These are phyloP conservation scores for Heliocybe sulcata DNA, from an alignment of 1,284 basidiomycete species.

Conservation along the genomic window DNA sequence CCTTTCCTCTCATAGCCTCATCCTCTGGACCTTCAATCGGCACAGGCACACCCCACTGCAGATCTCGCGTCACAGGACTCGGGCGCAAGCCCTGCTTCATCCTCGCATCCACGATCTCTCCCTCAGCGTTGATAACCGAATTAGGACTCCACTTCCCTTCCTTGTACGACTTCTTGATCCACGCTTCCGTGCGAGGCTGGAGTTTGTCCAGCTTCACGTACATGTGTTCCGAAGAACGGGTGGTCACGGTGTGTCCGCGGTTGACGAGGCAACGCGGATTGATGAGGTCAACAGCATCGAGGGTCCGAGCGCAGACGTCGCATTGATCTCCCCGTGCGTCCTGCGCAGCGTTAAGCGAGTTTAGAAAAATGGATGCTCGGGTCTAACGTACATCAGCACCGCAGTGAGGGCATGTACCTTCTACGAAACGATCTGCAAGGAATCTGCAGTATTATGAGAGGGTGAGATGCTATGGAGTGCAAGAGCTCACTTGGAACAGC, in stretches of 20 bases:
- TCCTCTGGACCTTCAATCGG: conserved; percentile 71
- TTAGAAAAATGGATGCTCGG: not conserved
- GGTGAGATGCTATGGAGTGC: not conserved
- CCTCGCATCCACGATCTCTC: conserved; percentile 87
- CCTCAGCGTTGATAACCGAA: conserved; percentile 81
- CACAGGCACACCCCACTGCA: conserved; percentile 96
- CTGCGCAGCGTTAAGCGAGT: conserved; percentile 26
- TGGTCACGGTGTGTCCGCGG: conserved; percentile 71
- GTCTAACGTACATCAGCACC: conserved; percentile 56
- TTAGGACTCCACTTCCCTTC: conserved; percentile 91
- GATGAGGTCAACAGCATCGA: conserved; percentile 91
- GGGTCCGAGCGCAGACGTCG: conserved; percentile 88
- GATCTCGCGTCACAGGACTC: conserved; percentile 89
- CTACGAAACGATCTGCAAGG: conserved; percentile 92
- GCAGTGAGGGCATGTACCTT: conserved; percentile 91
- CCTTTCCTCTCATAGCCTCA: conserved; percentile 87
- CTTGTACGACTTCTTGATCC: conserved; percentile 79
- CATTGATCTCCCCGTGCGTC: conserved; percentile 99
- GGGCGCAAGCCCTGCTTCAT: conserved; percentile 84
- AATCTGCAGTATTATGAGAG: conserved; percentile 44
- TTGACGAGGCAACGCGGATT: conserved; percentile 93
- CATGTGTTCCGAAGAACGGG: conserved; percentile 86
- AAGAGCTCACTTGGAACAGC: conserved; percentile 66
- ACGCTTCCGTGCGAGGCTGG: conserved; percentile 82
- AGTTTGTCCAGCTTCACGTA: conserved; percentile 85